phyloP scores from a whole-genome alignment of 2,329 filamentous ascomycete species.

The Apiospora kogelbergensis region DNA sequence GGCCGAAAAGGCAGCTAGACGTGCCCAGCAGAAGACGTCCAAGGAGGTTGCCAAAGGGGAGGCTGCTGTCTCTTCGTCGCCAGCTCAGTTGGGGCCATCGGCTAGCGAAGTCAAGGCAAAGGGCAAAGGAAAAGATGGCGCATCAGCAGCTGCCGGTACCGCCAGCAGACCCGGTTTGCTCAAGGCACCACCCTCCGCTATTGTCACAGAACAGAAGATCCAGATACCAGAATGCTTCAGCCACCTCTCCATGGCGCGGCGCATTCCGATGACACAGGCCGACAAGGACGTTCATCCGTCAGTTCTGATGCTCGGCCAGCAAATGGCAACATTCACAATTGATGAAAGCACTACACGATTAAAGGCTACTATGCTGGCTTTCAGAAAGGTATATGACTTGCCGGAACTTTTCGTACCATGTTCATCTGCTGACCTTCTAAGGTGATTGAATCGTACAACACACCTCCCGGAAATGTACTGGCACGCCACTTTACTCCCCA shows the following conservation, averaged over 20 bases:
- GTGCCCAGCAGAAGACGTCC: slow-evolving; percentile 68
- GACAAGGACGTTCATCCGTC: slow-evolving; percentile 82
- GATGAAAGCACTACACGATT: slow-evolving; percentile 87
- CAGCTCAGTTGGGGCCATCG: slow-evolving; percentile 38
- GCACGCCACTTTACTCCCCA: slow-evolving; percentile 90
- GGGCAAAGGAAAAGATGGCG: slow-evolving; percentile 44
- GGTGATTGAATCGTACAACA: slow-evolving; percentile 92
- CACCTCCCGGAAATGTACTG: slow-evolving; percentile 79
- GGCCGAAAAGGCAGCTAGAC: slow-evolving; percentile 84
- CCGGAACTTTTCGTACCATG: neutral
- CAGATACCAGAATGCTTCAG: slow-evolving; percentile 74
- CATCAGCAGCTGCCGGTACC: slow-evolving; percentile 27
- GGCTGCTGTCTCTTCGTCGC: slow-evolving; percentile 29
- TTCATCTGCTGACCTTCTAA: slow-evolving; percentile 34
- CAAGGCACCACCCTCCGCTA: slow-evolving; percentile 37
- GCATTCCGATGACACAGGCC: slow-evolving; percentile 55
- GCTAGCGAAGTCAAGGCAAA: slow-evolving; percentile 49
- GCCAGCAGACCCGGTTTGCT: slow-evolving; percentile 28
- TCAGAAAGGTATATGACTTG: slow-evolving; percentile 67
- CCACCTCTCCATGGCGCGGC: slow-evolving; percentile 71
- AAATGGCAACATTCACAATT: slow-evolving; percentile 85
- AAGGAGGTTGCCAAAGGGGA: slow-evolving; percentile 44
- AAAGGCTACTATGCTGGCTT: slow-evolving; percentile 82
- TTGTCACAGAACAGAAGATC: slow-evolving; percentile 57
- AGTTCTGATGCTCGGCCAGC: slow-evolving; percentile 80